Evolutionary conservation across 106 monocot genomes (phyloP), one percentile per base, ranked within the genome.

Genomic region (Acanthochlamys bracteata): DNA sequence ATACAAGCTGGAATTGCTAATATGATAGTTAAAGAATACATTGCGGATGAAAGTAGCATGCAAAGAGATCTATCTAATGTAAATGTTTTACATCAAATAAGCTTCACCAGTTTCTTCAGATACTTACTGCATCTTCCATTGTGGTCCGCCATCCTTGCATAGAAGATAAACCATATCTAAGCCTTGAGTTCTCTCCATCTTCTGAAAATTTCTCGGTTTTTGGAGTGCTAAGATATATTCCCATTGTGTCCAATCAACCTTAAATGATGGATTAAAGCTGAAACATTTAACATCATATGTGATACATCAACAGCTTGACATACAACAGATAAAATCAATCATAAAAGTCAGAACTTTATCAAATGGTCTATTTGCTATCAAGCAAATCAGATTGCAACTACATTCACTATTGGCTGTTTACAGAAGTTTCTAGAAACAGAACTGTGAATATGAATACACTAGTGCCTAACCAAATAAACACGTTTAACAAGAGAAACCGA

Each of bases 61-160:
- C 49, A 14, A 1, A 49, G 49, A 17, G 15, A 2, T 49, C 9
- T 10, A 49, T 14, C 49, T 9, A 45, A 45, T 45, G 13, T 7
- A 49, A 12, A 49, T 14, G 15, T 49, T n/a, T n/a, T n/a, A n/a
- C n/a, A n/a, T n/a, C n/a, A n/a, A n/a, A 49, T 12, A 49, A 17
- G 2, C 12, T 49, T 49, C 2, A 49, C 3, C 49, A 49, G 9
- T 49, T 49, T 14, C 9, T 2, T 49, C 49, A 55, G 61, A 24
- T 40, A 79, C 82, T 79, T 43, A 86, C 86, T 9, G 86, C 86
- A 86, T 86, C 86, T 76, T 86, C 86, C 86, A 86, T 86, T 27
- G 70, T 71, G 55, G 82, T 66, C 60, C 82, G 86, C 86, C 86
- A 86, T 68, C 86, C 86, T 79, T 86, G 86, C 86, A 86, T 86